Conservation (phyloP, 148 eudicot species). For the Dianthus caryophyllus region DNA sequence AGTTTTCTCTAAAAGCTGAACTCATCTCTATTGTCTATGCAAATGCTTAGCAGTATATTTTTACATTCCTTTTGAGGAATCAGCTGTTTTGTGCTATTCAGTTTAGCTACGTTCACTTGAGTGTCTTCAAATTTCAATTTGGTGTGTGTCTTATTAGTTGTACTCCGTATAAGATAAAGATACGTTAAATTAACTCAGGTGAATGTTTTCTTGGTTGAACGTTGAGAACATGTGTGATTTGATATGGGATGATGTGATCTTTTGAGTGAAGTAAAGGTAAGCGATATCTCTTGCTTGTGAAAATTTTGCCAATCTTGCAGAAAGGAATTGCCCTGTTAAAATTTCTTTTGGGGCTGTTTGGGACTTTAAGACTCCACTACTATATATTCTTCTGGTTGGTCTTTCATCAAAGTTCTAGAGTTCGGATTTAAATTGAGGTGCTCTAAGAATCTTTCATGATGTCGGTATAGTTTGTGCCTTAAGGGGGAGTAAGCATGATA, state of each 20-base stretch:
- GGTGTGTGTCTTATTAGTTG: neutral
- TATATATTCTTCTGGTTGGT: neutral
- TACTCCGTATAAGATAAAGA: slow-evolving; percentile 2
- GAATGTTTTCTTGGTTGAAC: neutral
- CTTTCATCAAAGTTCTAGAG: neutral
- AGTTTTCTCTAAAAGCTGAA: slow-evolving; percentile 16
- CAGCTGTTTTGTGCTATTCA: neutral
- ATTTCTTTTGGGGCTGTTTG: neutral
- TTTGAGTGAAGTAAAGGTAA: neutral
- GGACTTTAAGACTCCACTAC: neutral
- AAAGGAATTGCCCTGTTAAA: neutral
- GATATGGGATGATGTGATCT: slow-evolving; percentile 2
- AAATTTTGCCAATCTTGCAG: neutral
- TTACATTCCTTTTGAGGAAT: neutral
- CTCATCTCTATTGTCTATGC: neutral
- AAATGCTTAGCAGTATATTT: neutral
- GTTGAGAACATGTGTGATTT: neutral
- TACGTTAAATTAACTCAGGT: neutral
- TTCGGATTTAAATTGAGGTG: neutral
- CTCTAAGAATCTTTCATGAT: neutral
- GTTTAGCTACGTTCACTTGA: neutral
- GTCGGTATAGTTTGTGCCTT: neutral
- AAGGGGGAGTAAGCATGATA: slow-evolving; percentile 1
- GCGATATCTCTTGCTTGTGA: neutral
- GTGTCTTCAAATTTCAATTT: neutral